Percentiles rank a stretch among this genome's conserved stretches.
Conservation (phyloP, 371 early-diverging fungal species). For the Umbelopsis sp. region DNA sequence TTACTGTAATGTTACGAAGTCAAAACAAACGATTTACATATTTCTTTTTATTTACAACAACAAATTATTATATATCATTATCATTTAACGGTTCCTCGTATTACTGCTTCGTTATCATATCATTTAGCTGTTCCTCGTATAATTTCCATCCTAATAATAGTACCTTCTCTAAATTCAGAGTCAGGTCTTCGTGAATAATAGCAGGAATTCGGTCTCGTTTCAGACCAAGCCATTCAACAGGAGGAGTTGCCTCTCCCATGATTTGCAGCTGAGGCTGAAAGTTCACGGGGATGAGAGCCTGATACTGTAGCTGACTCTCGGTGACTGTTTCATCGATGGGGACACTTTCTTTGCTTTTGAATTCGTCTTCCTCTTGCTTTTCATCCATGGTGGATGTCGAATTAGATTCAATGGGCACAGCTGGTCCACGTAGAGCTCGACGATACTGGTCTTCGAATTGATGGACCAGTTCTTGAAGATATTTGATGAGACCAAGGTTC, state of each 20-base stretch:
- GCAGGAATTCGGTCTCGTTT: conserved; percentile 58
- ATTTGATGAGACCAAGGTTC: conserved; percentile 73
- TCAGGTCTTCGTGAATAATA: conserved; percentile 53
- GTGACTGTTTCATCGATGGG: no score
- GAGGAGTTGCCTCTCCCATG: conserved; percentile 68
- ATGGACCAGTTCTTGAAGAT: conserved; percentile 63
- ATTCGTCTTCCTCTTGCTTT: not conserved
- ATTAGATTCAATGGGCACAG: not conserved
- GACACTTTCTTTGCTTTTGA: not conserved
- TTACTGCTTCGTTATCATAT: not conserved
- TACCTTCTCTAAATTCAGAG: conserved; percentile 45
- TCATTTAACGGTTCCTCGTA: no score
- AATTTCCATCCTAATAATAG: conserved; percentile 30
- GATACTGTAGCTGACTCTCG: conserved; percentile 23
- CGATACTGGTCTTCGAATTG: conserved; percentile 45
- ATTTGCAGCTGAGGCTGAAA: conserved; percentile 58
- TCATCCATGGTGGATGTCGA: conserved; percentile 4
- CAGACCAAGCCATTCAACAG: conserved; percentile 65
- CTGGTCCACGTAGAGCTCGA: conserved; percentile 29
- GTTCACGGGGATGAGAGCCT: conserved; percentile 41
- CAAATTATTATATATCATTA: no score
- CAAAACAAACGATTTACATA: no score
- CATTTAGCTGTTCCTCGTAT: conserved; percentile 20
- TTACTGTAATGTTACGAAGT: no score
- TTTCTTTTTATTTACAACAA: no score